A percentile compares a stretch with the other conserved stretches of the same genome.
phyloP scores from a whole-genome alignment of 1,284 basidiomycete species.

The Leucoagaricus sp. region DNA sequence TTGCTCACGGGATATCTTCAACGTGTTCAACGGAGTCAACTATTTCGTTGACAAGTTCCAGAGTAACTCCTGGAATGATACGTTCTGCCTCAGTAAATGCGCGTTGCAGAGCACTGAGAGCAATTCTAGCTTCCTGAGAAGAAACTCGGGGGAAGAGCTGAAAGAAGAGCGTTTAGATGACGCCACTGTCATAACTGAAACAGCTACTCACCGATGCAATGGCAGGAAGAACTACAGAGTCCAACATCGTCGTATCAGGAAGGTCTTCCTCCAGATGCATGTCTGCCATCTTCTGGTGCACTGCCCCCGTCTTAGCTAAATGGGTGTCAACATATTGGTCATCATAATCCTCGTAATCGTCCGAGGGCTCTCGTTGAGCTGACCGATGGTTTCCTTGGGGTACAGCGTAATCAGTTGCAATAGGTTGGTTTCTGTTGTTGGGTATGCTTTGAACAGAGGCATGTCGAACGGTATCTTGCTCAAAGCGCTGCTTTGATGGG shows the following conservation, averaged over 20 bases:
- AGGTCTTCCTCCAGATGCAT: slow-evolving; percentile 62
- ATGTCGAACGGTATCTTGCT: slow-evolving; percentile 70
- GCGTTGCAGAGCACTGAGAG: slow-evolving; percentile 80
- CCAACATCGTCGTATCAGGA: slow-evolving; percentile 86
- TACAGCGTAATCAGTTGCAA: slow-evolving; percentile 9
- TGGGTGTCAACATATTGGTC: slow-evolving; percentile 48
- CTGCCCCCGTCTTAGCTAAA: slow-evolving; percentile 33
- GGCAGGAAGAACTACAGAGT: slow-evolving; percentile 92
- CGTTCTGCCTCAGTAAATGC: slow-evolving; percentile 93
- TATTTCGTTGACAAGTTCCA: slow-evolving; percentile 84
- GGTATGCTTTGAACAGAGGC: slow-evolving; percentile 34
- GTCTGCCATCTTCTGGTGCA: slow-evolving; percentile 45
- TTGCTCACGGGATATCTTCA: slow-evolving; percentile 57
- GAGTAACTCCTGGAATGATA: slow-evolving; percentile 81
- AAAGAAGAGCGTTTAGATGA: slow-evolving; percentile 14
- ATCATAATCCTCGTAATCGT: slow-evolving; percentile 71
- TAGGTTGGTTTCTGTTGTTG: slow-evolving; percentile 16
- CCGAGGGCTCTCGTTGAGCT: slow-evolving; percentile 49
- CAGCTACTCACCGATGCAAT: slow-evolving; percentile 77
- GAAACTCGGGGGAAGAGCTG: slow-evolving; percentile 89
- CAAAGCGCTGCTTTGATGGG: slow-evolving; percentile 42
- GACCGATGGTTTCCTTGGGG: slow-evolving; percentile 19
- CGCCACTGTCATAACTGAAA: slow-evolving; percentile 10
- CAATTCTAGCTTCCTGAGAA: slow-evolving; percentile 83
- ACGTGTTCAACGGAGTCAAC: slow-evolving; percentile 91